Percentiles rank a stretch among this genome's conserved stretches.
Conservation (phyloP, 805 yeast genomes). For the Komagataella mondaviorum region DNA sequence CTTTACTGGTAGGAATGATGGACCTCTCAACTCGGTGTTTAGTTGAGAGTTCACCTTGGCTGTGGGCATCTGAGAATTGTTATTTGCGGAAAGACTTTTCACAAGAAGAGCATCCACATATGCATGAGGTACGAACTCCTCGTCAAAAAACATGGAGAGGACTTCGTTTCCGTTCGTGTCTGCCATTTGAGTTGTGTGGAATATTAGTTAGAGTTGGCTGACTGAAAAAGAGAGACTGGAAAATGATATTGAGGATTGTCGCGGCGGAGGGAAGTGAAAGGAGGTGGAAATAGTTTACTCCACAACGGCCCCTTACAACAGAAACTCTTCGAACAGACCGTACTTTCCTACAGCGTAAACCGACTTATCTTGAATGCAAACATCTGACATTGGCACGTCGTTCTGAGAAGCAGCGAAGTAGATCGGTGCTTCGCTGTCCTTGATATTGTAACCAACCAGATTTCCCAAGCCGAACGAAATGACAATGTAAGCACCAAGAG, state of each 20-base stretch:
- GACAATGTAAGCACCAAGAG: not conserved
- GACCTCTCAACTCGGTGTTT: not conserved
- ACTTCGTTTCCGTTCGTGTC: slow-evolving; percentile 18
- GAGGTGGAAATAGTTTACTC: slow-evolving; percentile 8
- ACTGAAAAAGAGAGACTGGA: not conserved
- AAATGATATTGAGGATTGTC: not conserved
- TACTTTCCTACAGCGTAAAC: not conserved
- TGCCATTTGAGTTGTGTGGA: not conserved
- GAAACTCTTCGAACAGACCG: not conserved
- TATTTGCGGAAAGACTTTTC: not conserved
- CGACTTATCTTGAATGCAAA: not conserved
- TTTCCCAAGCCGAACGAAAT: not conserved
- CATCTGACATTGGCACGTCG: not conserved
- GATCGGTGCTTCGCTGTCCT: not conserved
- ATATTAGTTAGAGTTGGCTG: not conserved
- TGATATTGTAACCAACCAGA: not conserved
- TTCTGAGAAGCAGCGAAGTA: not conserved
- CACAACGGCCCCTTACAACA: not conserved
- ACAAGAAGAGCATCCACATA: slow-evolving; percentile 42
- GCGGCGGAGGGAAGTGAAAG: not conserved
- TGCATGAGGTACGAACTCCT: slow-evolving; percentile 48
- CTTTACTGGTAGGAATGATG: slow-evolving; percentile 2
- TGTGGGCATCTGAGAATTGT: not conserved
- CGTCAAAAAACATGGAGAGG: slow-evolving; percentile 55
- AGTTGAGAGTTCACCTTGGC: not conserved